Conservation (phyloP, 2,329 filamentous ascomycete species). For the Phialophora verrucosa region DNA sequence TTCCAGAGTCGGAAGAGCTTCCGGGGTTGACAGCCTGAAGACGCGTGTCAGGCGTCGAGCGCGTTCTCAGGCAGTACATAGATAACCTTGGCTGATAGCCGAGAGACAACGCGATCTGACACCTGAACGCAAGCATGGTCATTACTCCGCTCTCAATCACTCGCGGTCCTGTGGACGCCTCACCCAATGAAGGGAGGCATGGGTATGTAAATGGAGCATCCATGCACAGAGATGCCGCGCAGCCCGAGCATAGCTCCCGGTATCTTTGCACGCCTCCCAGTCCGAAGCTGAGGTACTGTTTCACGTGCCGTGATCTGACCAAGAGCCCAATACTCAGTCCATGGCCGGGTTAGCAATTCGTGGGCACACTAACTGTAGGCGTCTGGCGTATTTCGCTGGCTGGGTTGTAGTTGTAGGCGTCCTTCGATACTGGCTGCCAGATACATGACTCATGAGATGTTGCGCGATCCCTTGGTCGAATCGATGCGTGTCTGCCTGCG, state of each 20-base stretch:
- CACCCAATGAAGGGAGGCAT: neutral
- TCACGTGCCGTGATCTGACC: neutral
- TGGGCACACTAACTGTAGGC: neutral
- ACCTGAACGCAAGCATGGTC: neutral
- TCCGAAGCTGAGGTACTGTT: neutral
- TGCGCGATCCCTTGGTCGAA: neutral
- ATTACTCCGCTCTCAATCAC: neutral
- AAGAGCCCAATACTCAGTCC: neutral
- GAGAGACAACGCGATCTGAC: neutral
- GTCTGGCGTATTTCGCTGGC: neutral
- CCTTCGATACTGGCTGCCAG: neutral
- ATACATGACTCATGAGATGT: neutral
- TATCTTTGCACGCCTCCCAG: neutral
- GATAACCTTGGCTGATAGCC: neutral
- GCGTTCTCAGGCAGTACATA: constrained; percentile 6
- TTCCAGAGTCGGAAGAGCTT: constrained; percentile 2
- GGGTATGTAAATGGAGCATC: neutral
- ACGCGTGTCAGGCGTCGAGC: constrained; percentile 12
- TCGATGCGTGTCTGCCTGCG: neutral
- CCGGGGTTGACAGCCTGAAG: constrained; percentile 1
- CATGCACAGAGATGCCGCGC: neutral
- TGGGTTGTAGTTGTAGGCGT: neutral
- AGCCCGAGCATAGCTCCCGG: neutral
- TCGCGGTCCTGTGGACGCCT: neutral
- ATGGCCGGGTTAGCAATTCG: neutral